phyloP scores from a whole-genome alignment of 1,284 basidiomycete species.

The Microstroma glucosiphilum region DNA sequence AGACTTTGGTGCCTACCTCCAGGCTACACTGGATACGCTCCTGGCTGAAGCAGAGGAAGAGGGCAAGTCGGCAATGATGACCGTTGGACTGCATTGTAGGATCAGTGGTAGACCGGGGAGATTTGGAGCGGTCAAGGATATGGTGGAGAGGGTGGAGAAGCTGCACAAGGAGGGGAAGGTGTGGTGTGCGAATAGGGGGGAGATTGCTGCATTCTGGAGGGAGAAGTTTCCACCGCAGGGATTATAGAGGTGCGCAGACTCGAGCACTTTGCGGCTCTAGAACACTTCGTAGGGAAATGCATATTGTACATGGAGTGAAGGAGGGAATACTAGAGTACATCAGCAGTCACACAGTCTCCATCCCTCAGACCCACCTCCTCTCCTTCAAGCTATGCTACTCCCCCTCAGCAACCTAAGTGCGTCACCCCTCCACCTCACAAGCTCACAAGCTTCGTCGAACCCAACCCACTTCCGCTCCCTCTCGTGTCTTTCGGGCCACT shows the following conservation, averaged over 20 bases:
- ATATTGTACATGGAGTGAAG: too few relatives aligned
- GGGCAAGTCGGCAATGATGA: conserved; percentile 52
- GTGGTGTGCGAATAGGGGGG: conserved; percentile 52
- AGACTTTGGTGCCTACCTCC: conserved; percentile 51
- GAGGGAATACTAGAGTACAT: too few relatives aligned
- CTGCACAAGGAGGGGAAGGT: conserved; percentile 40
- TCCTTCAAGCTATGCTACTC: too few relatives aligned
- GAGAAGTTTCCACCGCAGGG: conserved; percentile 41
- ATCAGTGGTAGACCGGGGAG: conserved; percentile 53
- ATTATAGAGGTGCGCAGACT: too few relatives aligned
- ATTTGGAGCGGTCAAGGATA: conserved; percentile 50
- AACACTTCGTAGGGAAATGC: too few relatives aligned
- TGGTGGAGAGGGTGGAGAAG: conserved; percentile 51
- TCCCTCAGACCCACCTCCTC: too few relatives aligned
- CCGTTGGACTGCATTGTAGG: conserved; percentile 52
- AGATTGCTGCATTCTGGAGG: conserved; percentile 53
- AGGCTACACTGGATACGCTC: conserved; percentile 52
- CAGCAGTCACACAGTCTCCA: too few relatives aligned
- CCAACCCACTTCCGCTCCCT: conserved; percentile 25
- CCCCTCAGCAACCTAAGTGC: conserved; percentile 12
- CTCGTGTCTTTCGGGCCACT: conserved; percentile 40
- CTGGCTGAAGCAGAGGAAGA: conserved; percentile 44
- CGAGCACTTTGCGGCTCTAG: too few relatives aligned
- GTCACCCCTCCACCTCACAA: conserved; percentile 35
- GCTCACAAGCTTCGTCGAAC: conserved; percentile 20